These are phyloP conservation scores for Xylaria nigripes DNA, from an alignment of 495 filamentous ascomycete genomes.

Conservation along the genomic window DNA sequence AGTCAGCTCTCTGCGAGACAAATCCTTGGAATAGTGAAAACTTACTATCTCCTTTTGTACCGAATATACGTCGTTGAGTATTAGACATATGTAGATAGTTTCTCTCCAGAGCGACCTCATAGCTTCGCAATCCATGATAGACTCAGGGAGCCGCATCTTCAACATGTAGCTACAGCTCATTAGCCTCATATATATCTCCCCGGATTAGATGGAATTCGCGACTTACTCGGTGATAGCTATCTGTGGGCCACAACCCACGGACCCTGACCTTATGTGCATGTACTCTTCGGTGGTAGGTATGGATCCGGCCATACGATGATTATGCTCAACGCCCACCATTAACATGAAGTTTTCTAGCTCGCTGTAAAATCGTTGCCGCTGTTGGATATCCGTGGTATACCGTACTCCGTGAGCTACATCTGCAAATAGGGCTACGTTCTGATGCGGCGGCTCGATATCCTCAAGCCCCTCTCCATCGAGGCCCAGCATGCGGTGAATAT, in stretches of 20 bases:
- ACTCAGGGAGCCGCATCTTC: slow-evolving; percentile 19
- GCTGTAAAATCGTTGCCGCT: slow-evolving; percentile 21
- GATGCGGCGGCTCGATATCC: slow-evolving; percentile 10
- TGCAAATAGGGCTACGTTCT: slow-evolving; percentile 21
- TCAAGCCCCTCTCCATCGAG: slow-evolving; percentile 4
- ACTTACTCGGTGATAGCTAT: slow-evolving; percentile 25
- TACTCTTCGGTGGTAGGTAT: slow-evolving; percentile 19
- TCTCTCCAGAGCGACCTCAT: slow-evolving; percentile 23
- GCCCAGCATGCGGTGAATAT: slow-evolving; percentile 15
- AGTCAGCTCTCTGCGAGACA: background rate
- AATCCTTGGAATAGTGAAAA: background rate
- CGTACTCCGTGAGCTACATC: slow-evolving; percentile 18
- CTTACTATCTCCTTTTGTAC: slow-evolving; percentile 28
- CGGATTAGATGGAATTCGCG: background rate
- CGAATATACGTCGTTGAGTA: slow-evolving; percentile 24
- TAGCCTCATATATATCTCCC: background rate
- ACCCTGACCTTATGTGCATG: slow-evolving; percentile 19
- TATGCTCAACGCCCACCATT: slow-evolving; percentile 19
- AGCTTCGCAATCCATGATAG: slow-evolving; percentile 18
- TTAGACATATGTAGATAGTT: slow-evolving; percentile 22
- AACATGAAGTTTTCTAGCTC: slow-evolving; percentile 26
- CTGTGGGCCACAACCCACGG: slow-evolving; percentile 24
- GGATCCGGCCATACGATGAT: slow-evolving; percentile 17
- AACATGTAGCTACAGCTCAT: slow-evolving; percentile 19
- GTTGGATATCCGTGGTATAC: slow-evolving; percentile 11